Base-by-base conservation (phyloP, 2,329 filamentous ascomycete species). In the Alternaria alternata region DNA sequence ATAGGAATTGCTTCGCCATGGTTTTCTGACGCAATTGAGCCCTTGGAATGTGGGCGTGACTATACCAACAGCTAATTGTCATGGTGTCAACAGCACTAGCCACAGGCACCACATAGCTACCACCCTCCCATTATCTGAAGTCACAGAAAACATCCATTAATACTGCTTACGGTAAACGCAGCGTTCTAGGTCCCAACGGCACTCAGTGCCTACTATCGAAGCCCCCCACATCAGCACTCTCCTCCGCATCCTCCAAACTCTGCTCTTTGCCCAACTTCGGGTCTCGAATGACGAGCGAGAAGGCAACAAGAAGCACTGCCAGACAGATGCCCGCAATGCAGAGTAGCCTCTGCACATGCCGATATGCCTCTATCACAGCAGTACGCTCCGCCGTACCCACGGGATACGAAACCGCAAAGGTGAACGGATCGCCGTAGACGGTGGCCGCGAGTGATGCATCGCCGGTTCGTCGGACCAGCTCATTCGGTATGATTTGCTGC, bases 251-350 rank as follows among this genome's bases (percentile, higher is more conserved):
- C 3, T 77, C 74, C 59, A 83, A 70, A 63, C 78, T 83, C 70
- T 85, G 83, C 57, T 81, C 77, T 43, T 81, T 76, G 3, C 78
- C 79, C 52, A 85, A 70, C 47, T 71, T 77, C 5, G 83, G 82
- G 62, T 85, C 81, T 16, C 83, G 74, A 53, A 84, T 75, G 28
- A 79, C 76, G 28, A 81, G 68, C 2, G 82, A 73, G 62, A 85
- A 85, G 1, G 65, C 70, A 56, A 85, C 81, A 39, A 85, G 66
- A 11, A 83, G 74, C 8, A 81, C 75, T 12, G 79, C 81, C n/a
- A 85, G 68, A 62, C 82, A 84, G 24, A 85, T 82, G 22, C 83
- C 83, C 2, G 82, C 81, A 57, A 85, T 84, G 60, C 82, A 84
- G 7, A 86, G 74, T 34, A 85, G 61, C 3, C 79, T 70, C 69